Base-by-base conservation (phyloP, 2,329 filamentous ascomycete genomes). In the Ascochyta lentis region DNA sequence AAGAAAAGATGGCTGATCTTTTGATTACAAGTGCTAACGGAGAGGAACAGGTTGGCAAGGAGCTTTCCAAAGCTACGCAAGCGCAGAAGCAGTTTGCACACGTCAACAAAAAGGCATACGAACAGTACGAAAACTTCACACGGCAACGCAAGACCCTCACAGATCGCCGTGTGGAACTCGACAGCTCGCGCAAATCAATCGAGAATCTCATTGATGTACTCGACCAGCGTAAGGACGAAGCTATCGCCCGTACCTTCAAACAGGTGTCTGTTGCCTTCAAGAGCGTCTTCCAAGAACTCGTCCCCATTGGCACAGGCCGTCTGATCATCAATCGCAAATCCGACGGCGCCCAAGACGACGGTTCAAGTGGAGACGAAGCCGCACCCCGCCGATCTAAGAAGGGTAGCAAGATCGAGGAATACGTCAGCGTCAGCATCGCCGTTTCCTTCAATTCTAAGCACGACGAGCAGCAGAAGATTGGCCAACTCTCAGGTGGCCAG, bases 51-150 rank as follows among this genome's bases (percentile, higher is more conserved):
- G 62, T 54, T 73, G 64, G 77, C 71, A 49, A 82, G 83, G 49
- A 89, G 53, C 85, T 98, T 23, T 92, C 95, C 78, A 96, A 93
- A 70, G 92, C 94, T 69, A 96, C 96, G 61, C 91, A 96, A 66
- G 88, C 90, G 0, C 82, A 98, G 50, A 98, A 98, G 79, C 96
- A 97, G 74, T 98, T 95, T 79, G 92, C 92, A 51, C 92, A 97
- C 69, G 93, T 99, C 79, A 99, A 99, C 84, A 99, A 98, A 80
- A 98, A 99, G 79, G 95, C 95, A 0, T 96, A 98, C 72, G 96
- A 99, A 77, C 95, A 99, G 76, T 99, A 98, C 80, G 96, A 94
- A 79, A 96, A 89, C 78, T 99, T 98, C 75, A 97, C 94, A 7
- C 90, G 88, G 46, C 92, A 97, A 77, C 89, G 96, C 54, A 93